A percentile compares a stretch with the other conserved stretches of the same genome.
Conservation (phyloP, 805 yeast genomes). For the Candida dendrica region DNA sequence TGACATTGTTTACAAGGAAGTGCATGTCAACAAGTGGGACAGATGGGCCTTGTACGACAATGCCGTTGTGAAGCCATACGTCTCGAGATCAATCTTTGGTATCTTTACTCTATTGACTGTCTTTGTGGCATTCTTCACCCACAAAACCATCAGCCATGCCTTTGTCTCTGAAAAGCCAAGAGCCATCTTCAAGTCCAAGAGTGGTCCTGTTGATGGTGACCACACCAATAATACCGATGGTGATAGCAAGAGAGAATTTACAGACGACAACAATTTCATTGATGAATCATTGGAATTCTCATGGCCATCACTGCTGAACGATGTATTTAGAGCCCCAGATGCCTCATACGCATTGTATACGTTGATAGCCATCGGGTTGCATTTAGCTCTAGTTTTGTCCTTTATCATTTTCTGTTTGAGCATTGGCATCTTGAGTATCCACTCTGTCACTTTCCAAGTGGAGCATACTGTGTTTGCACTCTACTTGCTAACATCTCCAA, state of each 20-base stretch:
- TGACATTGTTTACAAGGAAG: slow-evolving; percentile 21
- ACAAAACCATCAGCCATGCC: slow-evolving; percentile 8
- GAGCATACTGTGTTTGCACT: slow-evolving; percentile 1
- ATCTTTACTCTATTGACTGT: slow-evolving; percentile 12
- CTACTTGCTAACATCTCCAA: slow-evolving; percentile 12
- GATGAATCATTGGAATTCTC: slow-evolving; percentile 17
- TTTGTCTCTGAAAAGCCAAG: slow-evolving; percentile 11
- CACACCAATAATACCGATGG: not conserved
- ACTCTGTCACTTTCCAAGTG: slow-evolving; percentile 8
- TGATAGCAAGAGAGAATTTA: not conserved
- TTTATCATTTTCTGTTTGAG: slow-evolving; percentile 4
- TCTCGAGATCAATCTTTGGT: slow-evolving; percentile 11
- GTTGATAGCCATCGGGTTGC: slow-evolving; percentile 15
- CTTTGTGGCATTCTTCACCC: slow-evolving; percentile 13
- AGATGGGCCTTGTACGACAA: slow-evolving; percentile 18
- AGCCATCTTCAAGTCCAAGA: slow-evolving; percentile 7
- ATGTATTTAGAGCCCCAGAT: slow-evolving; percentile 17
- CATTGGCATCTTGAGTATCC: slow-evolving; percentile 9
- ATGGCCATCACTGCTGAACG: slow-evolving; percentile 19
- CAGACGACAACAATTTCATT: slow-evolving; percentile 2
- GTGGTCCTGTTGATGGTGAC: not conserved
- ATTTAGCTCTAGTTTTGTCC: slow-evolving; percentile 6
- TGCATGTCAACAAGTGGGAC: slow-evolving; percentile 9
- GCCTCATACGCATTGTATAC: slow-evolving; percentile 6
- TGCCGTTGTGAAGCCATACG: slow-evolving; percentile 18